Base-by-base conservation (phyloP, 2,329 filamentous ascomycete genomes). In the Dothiorella sarmentorum region DNA sequence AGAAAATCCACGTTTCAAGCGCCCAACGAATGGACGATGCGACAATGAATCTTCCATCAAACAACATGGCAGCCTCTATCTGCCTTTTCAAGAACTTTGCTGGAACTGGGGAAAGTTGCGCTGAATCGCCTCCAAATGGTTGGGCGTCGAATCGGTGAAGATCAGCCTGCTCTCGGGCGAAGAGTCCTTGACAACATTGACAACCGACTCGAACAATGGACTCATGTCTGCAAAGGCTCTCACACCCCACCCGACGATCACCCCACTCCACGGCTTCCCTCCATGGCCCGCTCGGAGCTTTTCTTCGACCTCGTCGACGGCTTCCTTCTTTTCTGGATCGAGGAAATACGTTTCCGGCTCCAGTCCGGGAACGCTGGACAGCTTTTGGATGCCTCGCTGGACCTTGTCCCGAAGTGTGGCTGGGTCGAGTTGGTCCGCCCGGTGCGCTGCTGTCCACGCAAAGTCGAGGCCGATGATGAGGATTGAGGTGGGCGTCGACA, bases 381-480 rank as follows among this genome's bases (percentile, higher is more conserved):
- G 10, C 7, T 24, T 18, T 10, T 37, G 9, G 13, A 52, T 2
- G 20, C 31, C 31, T 4, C 26, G 24, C n/a, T 4, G 4, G 7
- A 38, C 47, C 7, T 18, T 15, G 22, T 31, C 13, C 31, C 47
- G 47, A 31, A 52, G 7, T 15, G 29, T 13, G 6, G 31, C 2
- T 9, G 26, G 20, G 31, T 52, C 31, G 31, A 37, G 5, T 7
- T 37, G 17, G 7, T 37, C 29, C 2, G 20, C 20, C 3, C 20
- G 47, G 20, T 52, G 11, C 13, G 31, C 47, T 10, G 29, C 20
- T 4, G 29, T 24, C 33, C 47, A 52, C 20, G 37, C 47, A 18
- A 38, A 35, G 31, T 52, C 47, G 47, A 52, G 31, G 15, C 47
- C 47, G 31, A 52, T 52, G 20, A 15, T 38, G 31, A 52, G 47